These are phyloP conservation scores for Gillenia trifoliata DNA, from an alignment of 306 rosid genomes.

Conservation along the genomic window DNA sequence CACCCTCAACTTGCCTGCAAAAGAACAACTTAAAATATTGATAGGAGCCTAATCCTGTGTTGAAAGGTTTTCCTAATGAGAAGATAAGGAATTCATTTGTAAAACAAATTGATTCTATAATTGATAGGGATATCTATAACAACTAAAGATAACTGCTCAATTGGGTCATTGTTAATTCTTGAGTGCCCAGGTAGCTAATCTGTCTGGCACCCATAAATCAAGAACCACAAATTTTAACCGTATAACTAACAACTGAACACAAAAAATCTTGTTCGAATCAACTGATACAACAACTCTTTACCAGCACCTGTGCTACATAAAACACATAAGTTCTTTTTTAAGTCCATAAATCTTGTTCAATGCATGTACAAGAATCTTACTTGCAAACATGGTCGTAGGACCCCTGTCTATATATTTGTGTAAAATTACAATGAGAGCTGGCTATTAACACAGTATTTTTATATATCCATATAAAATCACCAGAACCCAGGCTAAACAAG, in stretches of 20 bases:
- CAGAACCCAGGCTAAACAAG: neutral
- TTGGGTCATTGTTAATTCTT: neutral
- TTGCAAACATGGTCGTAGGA: too few species aligned
- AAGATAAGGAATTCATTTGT: neutral
- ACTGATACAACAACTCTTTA: neutral
- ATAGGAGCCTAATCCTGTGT: neutral
- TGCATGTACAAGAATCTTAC: neutral
- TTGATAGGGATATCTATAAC: too few species aligned
- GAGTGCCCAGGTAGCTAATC: neutral
- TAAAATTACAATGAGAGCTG: neutral
- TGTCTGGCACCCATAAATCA: neutral
- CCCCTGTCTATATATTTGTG: neutral
- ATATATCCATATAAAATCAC: neutral
- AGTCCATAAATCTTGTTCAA: conserved; percentile 2
- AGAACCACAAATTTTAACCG: neutral
- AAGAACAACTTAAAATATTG: conserved; percentile 4
- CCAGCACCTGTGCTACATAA: neutral
- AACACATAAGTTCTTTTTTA: neutral
- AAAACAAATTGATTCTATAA: neutral
- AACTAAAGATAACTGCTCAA: neutral
- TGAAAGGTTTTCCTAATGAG: neutral
- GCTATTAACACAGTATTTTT: neutral
- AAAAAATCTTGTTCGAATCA: neutral
- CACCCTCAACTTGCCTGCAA: conserved; percentile 91
- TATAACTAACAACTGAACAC: neutral